These are phyloP conservation scores for Niveomyces coronatus DNA, from an alignment of 2,329 filamentous ascomycete species.

Conservation along the genomic window DNA sequence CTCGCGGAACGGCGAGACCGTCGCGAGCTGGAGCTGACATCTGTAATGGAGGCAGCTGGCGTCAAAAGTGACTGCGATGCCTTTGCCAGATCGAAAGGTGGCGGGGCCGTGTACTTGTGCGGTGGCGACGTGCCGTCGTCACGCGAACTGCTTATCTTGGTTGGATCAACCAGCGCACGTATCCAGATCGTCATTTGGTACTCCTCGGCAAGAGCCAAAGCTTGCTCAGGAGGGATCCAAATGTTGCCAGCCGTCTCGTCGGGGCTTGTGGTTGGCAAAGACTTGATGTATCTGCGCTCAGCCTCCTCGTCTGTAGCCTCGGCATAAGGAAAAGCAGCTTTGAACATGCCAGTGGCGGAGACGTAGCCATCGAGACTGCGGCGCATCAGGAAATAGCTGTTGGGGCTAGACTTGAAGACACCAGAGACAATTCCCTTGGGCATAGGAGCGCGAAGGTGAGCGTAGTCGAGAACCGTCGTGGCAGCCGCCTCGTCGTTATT, in stretches of 20 bases:
- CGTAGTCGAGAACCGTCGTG: constrained; percentile 83
- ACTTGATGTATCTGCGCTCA: constrained; percentile 79
- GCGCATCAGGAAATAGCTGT: constrained; percentile 95
- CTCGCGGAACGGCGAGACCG: constrained; percentile 48
- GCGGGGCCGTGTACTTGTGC: constrained; percentile 62
- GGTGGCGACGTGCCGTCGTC: constrained; percentile 38
- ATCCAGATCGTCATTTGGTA: constrained; percentile 85
- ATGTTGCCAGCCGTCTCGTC: constrained; percentile 96
- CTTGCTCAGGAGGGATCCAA: constrained; percentile 81
- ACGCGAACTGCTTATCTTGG: constrained; percentile 51
- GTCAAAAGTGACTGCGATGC: constrained; percentile 34
- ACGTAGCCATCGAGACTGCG: constrained; percentile 77
- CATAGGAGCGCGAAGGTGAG: constrained; percentile 83
- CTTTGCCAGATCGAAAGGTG: constrained; percentile 57
- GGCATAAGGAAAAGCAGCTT: constrained; percentile 76
- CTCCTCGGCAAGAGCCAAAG: constrained; percentile 73
- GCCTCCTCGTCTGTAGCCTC: constrained; percentile 60
- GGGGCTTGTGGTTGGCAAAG: constrained; percentile 64
- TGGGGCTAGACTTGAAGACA: constrained; percentile 82
- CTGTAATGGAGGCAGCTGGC: constrained; percentile 33
- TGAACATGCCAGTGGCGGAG: constrained; percentile 86
- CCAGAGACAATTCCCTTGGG: constrained; percentile 87
- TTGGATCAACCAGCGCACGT: constrained; percentile 79
- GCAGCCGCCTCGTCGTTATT: constrained; percentile 63
- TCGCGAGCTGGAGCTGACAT: constrained; percentile 30